A percentile compares a stretch with the other conserved stretches of the same genome.
These are phyloP conservation scores for Psilocybe subaeruginosa DNA, from an alignment of 768 basidiomycete genomes.

Conservation along the genomic window DNA sequence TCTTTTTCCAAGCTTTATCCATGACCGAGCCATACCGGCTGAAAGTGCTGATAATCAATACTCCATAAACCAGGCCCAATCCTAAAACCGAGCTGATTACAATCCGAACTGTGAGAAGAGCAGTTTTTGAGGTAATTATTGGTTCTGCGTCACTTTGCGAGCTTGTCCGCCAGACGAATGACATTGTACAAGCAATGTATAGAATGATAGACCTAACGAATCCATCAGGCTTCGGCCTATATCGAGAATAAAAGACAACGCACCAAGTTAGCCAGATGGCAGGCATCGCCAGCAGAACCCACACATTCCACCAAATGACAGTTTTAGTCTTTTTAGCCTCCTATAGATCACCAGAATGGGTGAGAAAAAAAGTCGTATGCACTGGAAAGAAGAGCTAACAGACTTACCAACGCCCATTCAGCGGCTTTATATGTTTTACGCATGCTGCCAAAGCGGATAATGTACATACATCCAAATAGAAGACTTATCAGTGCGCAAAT, in stretches of 20 bases:
- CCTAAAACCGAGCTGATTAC: slow-evolving; percentile 48
- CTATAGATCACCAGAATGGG: slow-evolving; percentile 17
- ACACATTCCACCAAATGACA: slow-evolving; percentile 54
- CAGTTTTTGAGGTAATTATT: not conserved
- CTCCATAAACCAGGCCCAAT: slow-evolving; percentile 56
- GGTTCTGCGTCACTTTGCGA: not conserved
- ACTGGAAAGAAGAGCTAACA: not conserved
- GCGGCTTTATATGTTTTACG: slow-evolving; percentile 61
- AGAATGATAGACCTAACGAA: slow-evolving; percentile 27
- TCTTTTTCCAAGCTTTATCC: slow-evolving; percentile 34
- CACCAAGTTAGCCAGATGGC: slow-evolving; percentile 65
- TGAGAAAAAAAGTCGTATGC: not conserved
- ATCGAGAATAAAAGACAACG: not conserved
- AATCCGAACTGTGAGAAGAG: slow-evolving; percentile 40
- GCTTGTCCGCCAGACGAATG: slow-evolving; percentile 28
- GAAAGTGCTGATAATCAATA: slow-evolving; percentile 55
- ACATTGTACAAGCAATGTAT: slow-evolving; percentile 28
- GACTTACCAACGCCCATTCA: slow-evolving; percentile 49
- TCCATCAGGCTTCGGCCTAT: not conserved
- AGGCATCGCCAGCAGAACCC: slow-evolving; percentile 65
- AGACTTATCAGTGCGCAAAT: slow-evolving; percentile 62
- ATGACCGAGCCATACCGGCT: slow-evolving; percentile 49
- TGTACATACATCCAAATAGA: slow-evolving; percentile 62
- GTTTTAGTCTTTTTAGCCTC: slow-evolving; percentile 45
- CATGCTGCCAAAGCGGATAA: slow-evolving; percentile 65